Base-by-base conservation (phyloP, 1,139 yeast species). In the Geotrichum klebahnii region DNA sequence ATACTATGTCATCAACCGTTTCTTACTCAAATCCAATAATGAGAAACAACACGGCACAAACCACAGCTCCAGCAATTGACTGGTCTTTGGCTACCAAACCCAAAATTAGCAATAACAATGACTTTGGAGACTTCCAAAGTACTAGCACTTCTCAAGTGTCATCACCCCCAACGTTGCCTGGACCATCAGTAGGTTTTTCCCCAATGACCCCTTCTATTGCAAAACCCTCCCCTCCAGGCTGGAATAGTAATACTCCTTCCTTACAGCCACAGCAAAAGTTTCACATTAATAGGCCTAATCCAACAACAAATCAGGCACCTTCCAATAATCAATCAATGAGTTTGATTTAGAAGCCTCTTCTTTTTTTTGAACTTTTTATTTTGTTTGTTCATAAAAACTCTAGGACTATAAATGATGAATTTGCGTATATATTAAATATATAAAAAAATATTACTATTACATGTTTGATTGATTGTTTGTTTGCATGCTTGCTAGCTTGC, bases 401-500 rank as follows among this genome's bases (percentile, higher is more conserved):
- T 17, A 33, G 17, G 12, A 12, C 16, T 17, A n/a, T n/a, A n/a
- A n/a, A n/a, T n/a, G n/a, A n/a, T n/a, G n/a, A n/a, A n/a, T n/a
- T n/a, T n/a, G n/a, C n/a, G n/a, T n/a, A n/a, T 26, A 14, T 24
- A 9, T 29, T 19, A 6, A 9, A 29, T 17, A 40, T 23, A 28
- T 23, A 40, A 40, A 28, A 23, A n/a, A 29, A 16, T 28, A 40
- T 17, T 40, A 12, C 44, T 14, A 35, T 19, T 23, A 14, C 22
- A 17, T 19, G 17, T 48, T 36, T 59, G 57, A 23, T 37, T 41
- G 61, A 58, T 37, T 58, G 63, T 46, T n/a, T n/a, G n/a, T n/a
- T n/a, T n/a, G n/a, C n/a, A n/a, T n/a, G n/a, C 42, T 60, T 17
- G 46, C 58, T 23, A 60, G 53, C 43, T 29, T 23, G 37, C 20